Evolutionary conservation across 2,329 filamentous ascomycete genomes (phyloP).

Genomic region (Xylaria sp.): DNA sequence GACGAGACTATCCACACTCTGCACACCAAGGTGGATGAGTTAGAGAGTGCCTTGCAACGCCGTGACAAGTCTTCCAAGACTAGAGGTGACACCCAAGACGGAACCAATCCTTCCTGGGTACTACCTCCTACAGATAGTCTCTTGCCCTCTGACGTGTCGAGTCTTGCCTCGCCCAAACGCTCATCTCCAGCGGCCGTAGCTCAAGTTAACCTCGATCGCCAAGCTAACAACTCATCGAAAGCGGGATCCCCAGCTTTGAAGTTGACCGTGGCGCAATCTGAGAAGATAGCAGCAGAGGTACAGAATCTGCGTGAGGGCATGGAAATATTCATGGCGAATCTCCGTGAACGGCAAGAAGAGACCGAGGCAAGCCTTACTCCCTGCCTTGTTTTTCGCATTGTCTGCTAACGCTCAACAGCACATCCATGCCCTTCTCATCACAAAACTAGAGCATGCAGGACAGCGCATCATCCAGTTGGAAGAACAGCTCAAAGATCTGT

Average conservation of each 20-base stretch:
- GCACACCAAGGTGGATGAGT: slow-evolving; percentile 51
- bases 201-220: neutral
- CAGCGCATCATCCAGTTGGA: slow-evolving; percentile 66
- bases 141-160: slow-evolving; percentile 29
- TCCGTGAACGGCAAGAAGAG: slow-evolving; percentile 64
- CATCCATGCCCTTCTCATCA: slow-evolving; percentile 65
- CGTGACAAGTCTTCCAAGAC: slow-evolving; percentile 25
- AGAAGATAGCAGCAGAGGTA: slow-evolving; percentile 45
- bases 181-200: slow-evolving; percentile 29
- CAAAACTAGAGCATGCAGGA: slow-evolving; percentile 61
- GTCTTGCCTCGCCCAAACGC: slow-evolving; percentile 23
- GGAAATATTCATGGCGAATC: slow-evolving; percentile 54
- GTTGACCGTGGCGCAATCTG: slow-evolving; percentile 38
- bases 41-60: slow-evolving; percentile 43
- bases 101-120: slow-evolving; percentile 35
- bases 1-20: slow-evolving; percentile 44
- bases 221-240: neutral
- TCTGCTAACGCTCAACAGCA: slow-evolving; percentile 51
- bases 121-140: slow-evolving; percentile 41
- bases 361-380: slow-evolving; percentile 53
- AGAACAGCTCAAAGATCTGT: slow-evolving; percentile 63
- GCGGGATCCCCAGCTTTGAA: slow-evolving; percentile 6
- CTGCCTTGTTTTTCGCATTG: slow-evolving; percentile 4
- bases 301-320: slow-evolving; percentile 58
- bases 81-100: slow-evolving; percentile 1